Evolutionary conservation across 176 grass and related monocot genomes (phyloP).

Genomic region (Triticum monococcum): DNA sequence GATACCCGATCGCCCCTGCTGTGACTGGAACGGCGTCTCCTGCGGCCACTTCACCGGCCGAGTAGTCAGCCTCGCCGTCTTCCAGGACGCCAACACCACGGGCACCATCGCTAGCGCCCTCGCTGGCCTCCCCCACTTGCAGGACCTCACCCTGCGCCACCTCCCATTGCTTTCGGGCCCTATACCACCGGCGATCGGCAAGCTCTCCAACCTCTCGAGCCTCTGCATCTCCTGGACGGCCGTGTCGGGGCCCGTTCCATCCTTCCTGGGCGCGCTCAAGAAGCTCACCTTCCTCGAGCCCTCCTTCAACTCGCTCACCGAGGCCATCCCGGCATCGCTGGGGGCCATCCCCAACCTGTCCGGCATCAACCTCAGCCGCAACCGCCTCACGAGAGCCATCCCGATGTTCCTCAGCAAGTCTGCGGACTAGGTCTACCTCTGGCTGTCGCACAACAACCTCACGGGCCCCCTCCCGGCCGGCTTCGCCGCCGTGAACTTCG

Average conservation of each 20-base stretch:
- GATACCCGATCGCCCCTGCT: too few relatives aligned
- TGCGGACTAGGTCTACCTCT: conserved; percentile 1
- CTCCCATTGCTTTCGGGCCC: not conserved
- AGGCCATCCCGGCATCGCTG: conserved; percentile 48
- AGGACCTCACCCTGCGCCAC: too few relatives aligned
- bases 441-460: conserved; percentile 60
- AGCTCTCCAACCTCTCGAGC: not conserved
- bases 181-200: not conserved
- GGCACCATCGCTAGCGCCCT: too few relatives aligned
- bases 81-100: too few relatives aligned
- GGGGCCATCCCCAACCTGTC: not conserved
- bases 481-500: conserved; percentile 22
- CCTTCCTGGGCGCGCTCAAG: conserved; percentile 22
- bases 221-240: not conserved
- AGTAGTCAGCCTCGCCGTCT: too few relatives aligned
- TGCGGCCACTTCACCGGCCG: too few relatives aligned
- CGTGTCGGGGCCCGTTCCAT: conserved; percentile 50
- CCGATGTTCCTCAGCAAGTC: not conserved
- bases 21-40: too few relatives aligned
- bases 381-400: conserved; percentile 51
- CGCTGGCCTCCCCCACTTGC: too few relatives aligned
- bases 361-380: conserved; percentile 59
- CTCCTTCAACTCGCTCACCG: conserved; percentile 53
- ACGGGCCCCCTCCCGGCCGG: conserved; percentile 40
- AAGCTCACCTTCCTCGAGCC: conserved; percentile 38